Evolutionary conservation across 2,329 filamentous ascomycete species (phyloP), one percentile per base, ranked within the genome.

Genomic region (Diaporthe ampelina): DNA sequence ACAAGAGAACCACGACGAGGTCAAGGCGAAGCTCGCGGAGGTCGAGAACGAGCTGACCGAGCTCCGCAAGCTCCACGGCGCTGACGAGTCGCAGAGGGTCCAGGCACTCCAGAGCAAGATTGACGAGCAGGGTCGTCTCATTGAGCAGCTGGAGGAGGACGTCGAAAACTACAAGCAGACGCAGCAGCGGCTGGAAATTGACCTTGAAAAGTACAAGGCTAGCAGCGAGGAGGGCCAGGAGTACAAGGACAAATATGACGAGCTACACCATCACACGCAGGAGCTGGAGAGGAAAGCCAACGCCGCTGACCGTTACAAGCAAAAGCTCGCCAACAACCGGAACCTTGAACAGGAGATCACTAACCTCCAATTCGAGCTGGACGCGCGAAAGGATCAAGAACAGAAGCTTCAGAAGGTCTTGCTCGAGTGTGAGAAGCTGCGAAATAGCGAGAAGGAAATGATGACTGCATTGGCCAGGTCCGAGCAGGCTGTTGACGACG

Each of bases 111-210:
- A 92, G 77, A 83, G 85, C 57, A 88, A 89, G 77, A 84, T 92
- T 32, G 88, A 89, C 54, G 91, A 94, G 78, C 91, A 93, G 78
- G 92, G 94, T 81, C 88, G 92, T 74, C 86, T 94, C 67, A 95
- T 95, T 79, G 91, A 91, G 52, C 89, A 87, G 32, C 90, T 94
- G 77, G 94, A 95, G 81, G 88, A 88, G 26, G 89, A 94, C 77
- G 83, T 92, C 15, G 89, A 93, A 73, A 85, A 88, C 43, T 82
- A 88, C 75, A 83, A 84, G 24, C 80, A 84, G 21, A 81, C 84
- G 81, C 89, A 84, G 77, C 84, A 85, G 57, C 84, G 82, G 35
- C 80, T 89, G 43, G 81, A 84, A 70, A 85, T 84, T 75, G 89
- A 91, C 76, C 85, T 90, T 48, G 81, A 84, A 68, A 82, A 82